Percentiles rank a stretch among this genome's conserved stretches.
These are phyloP conservation scores for Phialemoniopsis sp. DNA, from an alignment of 2,329 filamentous ascomycete genomes.

Conservation along the genomic window DNA sequence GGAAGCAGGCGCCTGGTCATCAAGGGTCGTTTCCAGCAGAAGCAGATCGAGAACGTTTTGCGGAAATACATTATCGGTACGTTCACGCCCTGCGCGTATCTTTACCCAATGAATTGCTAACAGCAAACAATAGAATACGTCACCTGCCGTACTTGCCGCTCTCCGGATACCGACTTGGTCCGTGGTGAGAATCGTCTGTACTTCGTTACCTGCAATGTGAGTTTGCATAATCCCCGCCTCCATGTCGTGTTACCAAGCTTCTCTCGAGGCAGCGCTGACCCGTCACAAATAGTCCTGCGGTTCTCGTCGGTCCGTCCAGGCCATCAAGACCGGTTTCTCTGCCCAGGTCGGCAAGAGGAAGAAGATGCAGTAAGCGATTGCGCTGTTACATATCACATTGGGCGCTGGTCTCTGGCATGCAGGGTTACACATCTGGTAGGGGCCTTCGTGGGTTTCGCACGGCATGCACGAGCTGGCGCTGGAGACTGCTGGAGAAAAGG, in stretches of 20 bases:
- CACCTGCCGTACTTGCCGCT: slow-evolving; percentile 97
- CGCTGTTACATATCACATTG: neutral
- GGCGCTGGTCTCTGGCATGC: too few relatives aligned
- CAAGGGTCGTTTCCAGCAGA: slow-evolving; percentile 99
- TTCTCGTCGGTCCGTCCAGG: slow-evolving; percentile 82
- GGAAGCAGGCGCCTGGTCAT: slow-evolving; percentile 91
- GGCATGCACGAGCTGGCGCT: too few relatives aligned
- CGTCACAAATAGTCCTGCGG: slow-evolving; percentile 50
- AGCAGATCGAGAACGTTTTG: slow-evolving; percentile 96
- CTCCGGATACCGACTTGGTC: slow-evolving; percentile 90
- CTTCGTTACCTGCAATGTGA: slow-evolving; percentile 89
- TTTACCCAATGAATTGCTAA: slow-evolving; percentile 18
- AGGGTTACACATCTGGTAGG: too few relatives aligned
- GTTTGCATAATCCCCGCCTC: slow-evolving; percentile 10
- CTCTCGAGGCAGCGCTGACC: slow-evolving; percentile 11
- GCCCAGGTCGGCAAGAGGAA: slow-evolving; percentile 98
- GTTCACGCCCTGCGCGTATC: slow-evolving; percentile 22
- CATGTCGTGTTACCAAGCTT: neutral
- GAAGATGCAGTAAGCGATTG: slow-evolving; percentile 68
- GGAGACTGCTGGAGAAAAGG: too few relatives aligned
- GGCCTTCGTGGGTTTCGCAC: too few relatives aligned
- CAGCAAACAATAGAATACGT: slow-evolving; percentile 76
- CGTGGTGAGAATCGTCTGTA: slow-evolving; percentile 99
- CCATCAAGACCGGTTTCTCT: slow-evolving; percentile 99
- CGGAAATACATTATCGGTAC: slow-evolving; percentile 83